phyloP scores from a whole-genome alignment of 1,284 basidiomycete species.

The Sparassis latifolia region DNA sequence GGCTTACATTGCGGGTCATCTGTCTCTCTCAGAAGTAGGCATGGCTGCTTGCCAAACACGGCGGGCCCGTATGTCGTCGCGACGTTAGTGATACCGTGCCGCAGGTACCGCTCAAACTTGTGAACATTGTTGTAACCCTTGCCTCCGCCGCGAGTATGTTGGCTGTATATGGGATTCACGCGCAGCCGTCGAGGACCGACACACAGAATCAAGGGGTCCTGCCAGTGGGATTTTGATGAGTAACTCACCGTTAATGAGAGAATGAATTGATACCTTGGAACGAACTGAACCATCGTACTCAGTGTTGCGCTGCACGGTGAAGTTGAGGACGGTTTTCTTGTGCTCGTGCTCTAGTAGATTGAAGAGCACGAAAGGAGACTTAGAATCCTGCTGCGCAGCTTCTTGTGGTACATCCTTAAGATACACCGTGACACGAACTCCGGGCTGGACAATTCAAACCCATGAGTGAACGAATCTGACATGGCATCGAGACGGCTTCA shows the following conservation, averaged over 20 bases:
- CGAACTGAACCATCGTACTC: conserved; percentile 86
- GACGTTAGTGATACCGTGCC: conserved; percentile 75
- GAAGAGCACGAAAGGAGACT: conserved; percentile 68
- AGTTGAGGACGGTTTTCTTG: conserved; percentile 92
- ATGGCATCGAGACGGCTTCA: conserved; percentile 27
- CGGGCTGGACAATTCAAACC: conserved; percentile 44
- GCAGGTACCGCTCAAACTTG: conserved; percentile 93
- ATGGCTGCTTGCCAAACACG: conserved; percentile 82
- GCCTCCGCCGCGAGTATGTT: conserved; percentile 85
- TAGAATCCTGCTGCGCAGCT: conserved; percentile 26
- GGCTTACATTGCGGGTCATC: conserved; percentile 54
- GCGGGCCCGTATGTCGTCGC: conserved; percentile 89
- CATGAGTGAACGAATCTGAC: not conserved
- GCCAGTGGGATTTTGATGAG: not conserved
- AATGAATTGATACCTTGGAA: conserved; percentile 67
- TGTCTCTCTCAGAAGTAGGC: conserved; percentile 67
- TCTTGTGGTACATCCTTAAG: conserved; percentile 69
- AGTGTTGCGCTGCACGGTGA: conserved; percentile 91
- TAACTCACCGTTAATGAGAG: not conserved
- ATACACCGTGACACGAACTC: conserved; percentile 71
- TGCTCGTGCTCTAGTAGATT: conserved; percentile 93
- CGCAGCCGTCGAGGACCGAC: conserved; percentile 83
- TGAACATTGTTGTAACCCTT: conserved; percentile 95
- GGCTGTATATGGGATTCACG: conserved; percentile 88
- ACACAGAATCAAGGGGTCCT: conserved; percentile 88